phyloP scores from a whole-genome alignment of 768 basidiomycete species.

The Boletus tomentosulus region DNA sequence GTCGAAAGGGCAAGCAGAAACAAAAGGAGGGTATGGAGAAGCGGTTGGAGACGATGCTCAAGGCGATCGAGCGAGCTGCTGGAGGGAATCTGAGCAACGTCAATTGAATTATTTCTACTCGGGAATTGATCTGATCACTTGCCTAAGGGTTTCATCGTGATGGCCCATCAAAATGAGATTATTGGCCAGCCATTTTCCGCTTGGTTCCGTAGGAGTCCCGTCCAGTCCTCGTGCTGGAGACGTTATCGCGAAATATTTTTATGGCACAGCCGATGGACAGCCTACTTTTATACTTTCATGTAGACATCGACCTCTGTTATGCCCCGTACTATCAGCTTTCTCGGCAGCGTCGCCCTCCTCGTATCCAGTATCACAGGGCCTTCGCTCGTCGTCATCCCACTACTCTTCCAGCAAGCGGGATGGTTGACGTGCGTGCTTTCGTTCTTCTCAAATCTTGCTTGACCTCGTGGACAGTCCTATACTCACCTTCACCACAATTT shows the following conservation, averaged over 20 bases:
- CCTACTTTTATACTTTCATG: neutral
- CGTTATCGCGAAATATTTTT: too few species aligned
- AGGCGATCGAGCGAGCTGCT: constrained; percentile 49
- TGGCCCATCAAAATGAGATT: too few species aligned
- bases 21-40: constrained; percentile 18
- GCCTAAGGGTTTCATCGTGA: too few species aligned
- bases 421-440: constrained; percentile 21
- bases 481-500: constrained; percentile 15
- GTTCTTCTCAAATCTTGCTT: neutral
- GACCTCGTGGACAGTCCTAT: constrained; percentile 8
- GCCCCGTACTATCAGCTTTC: constrained; percentile 20
- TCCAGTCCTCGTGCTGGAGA: too few species aligned
- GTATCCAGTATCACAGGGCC: constrained; percentile 24
- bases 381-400: constrained; percentile 19
- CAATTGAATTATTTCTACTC: constrained; percentile 14
- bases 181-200: too few species aligned
- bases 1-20: constrained; percentile 16
- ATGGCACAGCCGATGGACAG: too few species aligned
- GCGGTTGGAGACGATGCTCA: constrained; percentile 31
- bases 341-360: constrained; percentile 25
- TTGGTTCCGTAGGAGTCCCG: too few species aligned
- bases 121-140: neutral
- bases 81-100: constrained; percentile 49
- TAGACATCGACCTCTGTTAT: neutral
- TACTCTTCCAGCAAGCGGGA: constrained; percentile 24